Conservation (phyloP, 164 flowering plant genomes). For the Magnolia changhungtana region DNA sequence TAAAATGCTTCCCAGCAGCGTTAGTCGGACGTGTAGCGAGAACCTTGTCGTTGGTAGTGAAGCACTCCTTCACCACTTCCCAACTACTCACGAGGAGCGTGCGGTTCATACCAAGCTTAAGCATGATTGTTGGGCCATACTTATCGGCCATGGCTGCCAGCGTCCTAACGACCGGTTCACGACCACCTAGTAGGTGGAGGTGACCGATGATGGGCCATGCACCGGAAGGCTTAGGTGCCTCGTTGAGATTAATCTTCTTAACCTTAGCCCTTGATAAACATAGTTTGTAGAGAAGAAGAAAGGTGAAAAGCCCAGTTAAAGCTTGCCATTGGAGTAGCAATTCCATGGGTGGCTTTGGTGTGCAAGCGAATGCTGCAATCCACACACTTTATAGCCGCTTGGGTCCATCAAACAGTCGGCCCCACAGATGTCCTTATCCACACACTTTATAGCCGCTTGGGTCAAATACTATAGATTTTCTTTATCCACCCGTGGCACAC, state of each 20-base stretch:
- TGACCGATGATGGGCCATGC: constrained; percentile 25
- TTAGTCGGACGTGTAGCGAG: background rate
- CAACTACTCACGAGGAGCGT: constrained; percentile 13
- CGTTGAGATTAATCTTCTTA: background rate
- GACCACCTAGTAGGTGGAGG: constrained; percentile 8
- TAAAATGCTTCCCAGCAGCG: constrained; percentile 11
- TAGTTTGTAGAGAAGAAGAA: background rate
- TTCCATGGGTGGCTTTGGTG: background rate
- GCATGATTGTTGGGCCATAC: constrained; percentile 14
- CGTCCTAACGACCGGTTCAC: background rate
- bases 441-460: too few relatives aligned
- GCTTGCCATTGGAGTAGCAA: background rate
- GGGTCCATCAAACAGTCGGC: too few relatives aligned
- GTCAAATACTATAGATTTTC: too few relatives aligned
- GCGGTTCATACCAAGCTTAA: constrained; percentile 11
- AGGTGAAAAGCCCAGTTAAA: background rate
- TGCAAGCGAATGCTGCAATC: too few relatives aligned
- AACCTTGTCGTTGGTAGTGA: constrained; percentile 14
- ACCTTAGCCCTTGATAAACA: background rate
- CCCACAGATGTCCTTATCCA: too few relatives aligned
- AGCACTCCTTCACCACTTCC: constrained; percentile 21
- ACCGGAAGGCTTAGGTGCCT: constrained; percentile 17
- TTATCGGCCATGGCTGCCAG: constrained; percentile 19
- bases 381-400: too few relatives aligned
- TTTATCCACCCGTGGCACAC: too few relatives aligned